Evolutionary conservation across 2,329 filamentous ascomycete genomes (phyloP), one percentile per base, ranked within the genome.

Genomic region (Fusarium heterosporum): DNA sequence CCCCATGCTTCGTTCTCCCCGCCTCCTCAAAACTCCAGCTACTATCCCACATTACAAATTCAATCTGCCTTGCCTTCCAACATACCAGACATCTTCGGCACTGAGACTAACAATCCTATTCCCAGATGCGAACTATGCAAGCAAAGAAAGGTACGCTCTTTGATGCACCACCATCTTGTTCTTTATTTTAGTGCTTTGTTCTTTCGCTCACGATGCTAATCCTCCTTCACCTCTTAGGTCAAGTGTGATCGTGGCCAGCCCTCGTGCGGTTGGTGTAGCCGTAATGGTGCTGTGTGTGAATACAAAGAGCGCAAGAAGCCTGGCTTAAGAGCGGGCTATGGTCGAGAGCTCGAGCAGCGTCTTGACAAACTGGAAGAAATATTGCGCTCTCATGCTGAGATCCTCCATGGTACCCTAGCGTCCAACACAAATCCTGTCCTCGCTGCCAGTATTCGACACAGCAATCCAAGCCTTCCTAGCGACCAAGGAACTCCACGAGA

Each of bases 161-260:
- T n/a, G 10, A 28, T 39, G 45, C 42, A 42, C n/a, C n/a, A n/a
- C n/a, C 29, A 9, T 19, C 53, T 42, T 32, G 17, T 55, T 42
- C 29, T 41, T 16, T 17, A 13, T 38, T 14, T 28, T 28, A 11
- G 30, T 40, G 38, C 48, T 28, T 46, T n/a, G 9, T 38, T 8
- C 16, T 40, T 12, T 26, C 22, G 19, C 25, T 40, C 29, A 47
- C 16, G 14, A 43, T 55, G 16, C 57, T 71, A 53, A 73, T 59
- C 14, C 25, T 11, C 2, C 29, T 55, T 50, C 53, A 36, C n/a
- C n/a, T 43, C 12, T 9, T 71, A 89, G 87, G 88, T 90, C 28
- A 91, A 91, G 84, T 92, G 90, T 77, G 91, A 94, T 78, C 87
- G 92, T 34, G 89, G 88, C 7, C 90, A 93, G 72, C 91, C 91